phyloP scores from a whole-genome alignment of 2,329 filamentous ascomycete genomes.

The Orbilia brochopaga region DNA sequence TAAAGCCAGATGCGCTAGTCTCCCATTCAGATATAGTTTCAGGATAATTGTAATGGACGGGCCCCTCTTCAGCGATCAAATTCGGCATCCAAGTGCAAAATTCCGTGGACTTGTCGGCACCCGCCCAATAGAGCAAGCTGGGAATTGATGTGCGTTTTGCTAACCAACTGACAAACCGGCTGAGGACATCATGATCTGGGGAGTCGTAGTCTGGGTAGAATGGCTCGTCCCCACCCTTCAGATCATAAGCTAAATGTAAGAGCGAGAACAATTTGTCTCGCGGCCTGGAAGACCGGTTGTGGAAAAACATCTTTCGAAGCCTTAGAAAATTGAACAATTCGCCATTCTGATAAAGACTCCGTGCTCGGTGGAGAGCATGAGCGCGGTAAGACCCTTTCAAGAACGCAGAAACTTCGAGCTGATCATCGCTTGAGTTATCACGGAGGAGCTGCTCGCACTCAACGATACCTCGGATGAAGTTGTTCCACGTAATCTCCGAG shows the following conservation, averaged over 20 bases:
- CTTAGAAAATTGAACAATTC: not conserved
- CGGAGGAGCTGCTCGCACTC: slow-evolving; percentile 4
- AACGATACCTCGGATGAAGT: not conserved
- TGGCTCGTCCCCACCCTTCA: not conserved
- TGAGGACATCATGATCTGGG: not conserved
- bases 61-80: not conserved
- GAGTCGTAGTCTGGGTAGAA: slow-evolving; percentile 5
- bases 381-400: slow-evolving; percentile 1
- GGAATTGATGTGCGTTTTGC: not conserved
- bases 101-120: not conserved
- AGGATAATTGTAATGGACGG: not conserved
- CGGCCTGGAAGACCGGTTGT: slow-evolving; percentile 4
- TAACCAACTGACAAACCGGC: not conserved
- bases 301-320: slow-evolving; percentile 3
- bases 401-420: not conserved
- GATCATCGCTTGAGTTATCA: not conserved
- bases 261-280: not conserved
- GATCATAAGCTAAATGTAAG: not conserved
- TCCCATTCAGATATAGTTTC: slow-evolving; percentile 2
- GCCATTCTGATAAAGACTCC: slow-evolving; percentile 1
- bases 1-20: not conserved
- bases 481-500: not conserved
- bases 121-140: not conserved
- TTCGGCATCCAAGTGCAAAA: slow-evolving; percentile 6
- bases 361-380: slow-evolving; percentile 1